Evolutionary conservation across 163 green algal genomes (phyloP).

Genomic region (Volvox carteri): DNA sequence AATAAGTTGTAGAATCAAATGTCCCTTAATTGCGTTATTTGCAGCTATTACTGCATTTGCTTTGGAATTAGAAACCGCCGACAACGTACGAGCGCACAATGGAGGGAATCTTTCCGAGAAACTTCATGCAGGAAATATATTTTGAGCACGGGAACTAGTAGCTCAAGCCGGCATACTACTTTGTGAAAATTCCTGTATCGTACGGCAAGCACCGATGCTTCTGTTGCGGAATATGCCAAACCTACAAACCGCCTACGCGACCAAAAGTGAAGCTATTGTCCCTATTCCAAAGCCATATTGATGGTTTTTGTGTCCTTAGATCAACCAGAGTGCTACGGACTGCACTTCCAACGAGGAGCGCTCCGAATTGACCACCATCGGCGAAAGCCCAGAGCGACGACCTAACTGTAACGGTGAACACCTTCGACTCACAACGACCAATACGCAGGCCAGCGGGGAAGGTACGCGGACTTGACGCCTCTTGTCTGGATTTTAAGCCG

Average conservation of each 20-base stretch:
- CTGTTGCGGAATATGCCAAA: background rate
- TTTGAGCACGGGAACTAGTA: background rate
- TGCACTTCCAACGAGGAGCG: background rate
- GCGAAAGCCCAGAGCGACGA: background rate
- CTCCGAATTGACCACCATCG: background rate
- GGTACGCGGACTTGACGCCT: background rate
- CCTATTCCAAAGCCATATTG: background rate
- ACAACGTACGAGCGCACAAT: background rate
- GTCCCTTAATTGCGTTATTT: no score
- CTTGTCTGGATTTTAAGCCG: background rate
- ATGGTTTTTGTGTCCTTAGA: background rate
- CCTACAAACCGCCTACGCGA: background rate
- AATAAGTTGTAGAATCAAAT: no score
- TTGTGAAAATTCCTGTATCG: background rate
- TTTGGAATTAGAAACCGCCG: no score
- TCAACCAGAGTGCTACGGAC: background rate
- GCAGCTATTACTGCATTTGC: no score
- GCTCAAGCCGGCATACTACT: no score
- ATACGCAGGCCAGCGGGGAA: background rate
- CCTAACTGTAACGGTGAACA: conserved; percentile 20
- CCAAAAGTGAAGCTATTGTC: background rate
- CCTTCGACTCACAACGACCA: background rate
- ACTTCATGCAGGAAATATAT: background rate
- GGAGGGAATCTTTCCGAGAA: background rate
- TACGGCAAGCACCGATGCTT: background rate